Conservation (phyloP, 2,329 filamentous ascomycete genomes). For the Colletotrichum tamarilloi region DNA sequence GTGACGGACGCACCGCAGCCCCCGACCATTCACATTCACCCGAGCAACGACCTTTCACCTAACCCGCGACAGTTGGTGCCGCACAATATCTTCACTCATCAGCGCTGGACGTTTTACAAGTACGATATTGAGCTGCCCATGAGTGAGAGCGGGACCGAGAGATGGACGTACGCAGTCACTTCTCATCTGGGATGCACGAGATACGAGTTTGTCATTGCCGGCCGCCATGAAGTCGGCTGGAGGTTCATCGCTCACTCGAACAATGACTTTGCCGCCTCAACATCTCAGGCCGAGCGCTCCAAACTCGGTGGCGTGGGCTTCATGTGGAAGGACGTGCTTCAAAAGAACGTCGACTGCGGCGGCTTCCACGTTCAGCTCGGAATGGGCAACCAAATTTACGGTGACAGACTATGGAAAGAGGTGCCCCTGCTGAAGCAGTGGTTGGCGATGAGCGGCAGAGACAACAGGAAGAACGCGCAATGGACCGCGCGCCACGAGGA, state of each 20-base stretch:
- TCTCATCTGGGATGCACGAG: constrained; percentile 97
- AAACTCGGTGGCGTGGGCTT: constrained; percentile 90
- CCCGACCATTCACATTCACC: constrained; percentile 94
- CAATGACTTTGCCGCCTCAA: constrained; percentile 92
- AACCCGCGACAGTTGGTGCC: constrained; percentile 90
- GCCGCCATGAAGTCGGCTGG: constrained; percentile 91
- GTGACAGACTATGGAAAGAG: constrained; percentile 95
- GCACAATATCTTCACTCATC: constrained; percentile 86
- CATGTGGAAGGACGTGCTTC: constrained; percentile 99
- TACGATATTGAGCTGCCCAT: constrained; percentile 93
- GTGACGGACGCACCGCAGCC: constrained; percentile 92
- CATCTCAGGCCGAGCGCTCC: constrained; percentile 85
- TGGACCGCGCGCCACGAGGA: constrained; percentile 98
- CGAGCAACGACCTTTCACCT: constrained; percentile 89
- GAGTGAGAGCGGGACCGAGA: constrained; percentile 81
- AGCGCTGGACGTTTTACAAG: constrained; percentile 94
- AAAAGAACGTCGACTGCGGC: constrained; percentile 96
- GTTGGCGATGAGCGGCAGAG: constrained; percentile 92
- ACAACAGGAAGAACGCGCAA: constrained; percentile 87
- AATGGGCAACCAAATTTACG: constrained; percentile 94
- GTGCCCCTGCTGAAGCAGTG: constrained; percentile 94
- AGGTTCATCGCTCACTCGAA: constrained; percentile 95
- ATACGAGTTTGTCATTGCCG: constrained; percentile 96
- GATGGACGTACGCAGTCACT: constrained; percentile 98
- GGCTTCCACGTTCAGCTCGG: constrained; percentile 96